These are phyloP conservation scores for Auricularia sp. DNA, from an alignment of 768 basidiomycete species.

Conservation along the genomic window DNA sequence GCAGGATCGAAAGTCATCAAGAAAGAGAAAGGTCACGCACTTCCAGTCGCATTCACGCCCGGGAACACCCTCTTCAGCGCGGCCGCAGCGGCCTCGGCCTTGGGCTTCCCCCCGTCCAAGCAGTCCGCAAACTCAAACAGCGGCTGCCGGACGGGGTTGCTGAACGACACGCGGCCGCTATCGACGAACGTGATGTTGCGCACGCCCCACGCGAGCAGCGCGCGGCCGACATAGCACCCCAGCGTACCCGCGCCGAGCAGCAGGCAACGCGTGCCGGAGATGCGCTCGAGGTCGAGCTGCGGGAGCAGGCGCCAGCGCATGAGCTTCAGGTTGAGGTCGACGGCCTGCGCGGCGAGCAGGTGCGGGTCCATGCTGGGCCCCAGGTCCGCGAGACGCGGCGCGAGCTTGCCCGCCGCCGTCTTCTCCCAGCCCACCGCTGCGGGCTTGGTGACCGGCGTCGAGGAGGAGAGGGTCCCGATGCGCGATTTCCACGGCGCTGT, in stretches of 20 bases:
- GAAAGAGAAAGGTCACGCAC: background rate
- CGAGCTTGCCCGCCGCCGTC: constrained; percentile 78
- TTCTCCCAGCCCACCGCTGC: constrained; percentile 93
- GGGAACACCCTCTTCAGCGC: constrained; percentile 83
- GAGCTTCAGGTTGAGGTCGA: constrained; percentile 93
- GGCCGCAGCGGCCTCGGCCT: constrained; percentile 84
- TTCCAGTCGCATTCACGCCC: constrained; percentile 57
- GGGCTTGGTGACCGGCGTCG: constrained; percentile 24
- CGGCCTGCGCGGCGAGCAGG: constrained; percentile 89
- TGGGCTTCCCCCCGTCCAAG: constrained; percentile 83
- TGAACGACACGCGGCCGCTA: constrained; percentile 85
- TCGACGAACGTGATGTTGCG: constrained; percentile 89
- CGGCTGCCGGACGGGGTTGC: constrained; percentile 95
- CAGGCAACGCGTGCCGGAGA: constrained; percentile 69
- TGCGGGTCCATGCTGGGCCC: constrained; percentile 93
- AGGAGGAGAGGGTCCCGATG: constrained; percentile 38
- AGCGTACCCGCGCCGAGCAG: constrained; percentile 92
- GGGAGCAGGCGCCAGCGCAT: constrained; percentile 98
- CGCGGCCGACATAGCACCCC: constrained; percentile 90
- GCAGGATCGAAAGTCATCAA: too few relatives aligned
- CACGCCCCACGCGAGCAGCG: constrained; percentile 95
- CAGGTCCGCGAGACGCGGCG: constrained; percentile 78
- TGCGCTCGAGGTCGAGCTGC: constrained; percentile 75
- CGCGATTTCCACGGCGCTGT: constrained; percentile 47
- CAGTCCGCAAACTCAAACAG: constrained; percentile 94